A percentile compares a stretch with the other conserved stretches of the same genome.
Evolutionary conservation across 371 early-diverging fungal species (phyloP).

Genomic region (Mucor circinelloides): DNA sequence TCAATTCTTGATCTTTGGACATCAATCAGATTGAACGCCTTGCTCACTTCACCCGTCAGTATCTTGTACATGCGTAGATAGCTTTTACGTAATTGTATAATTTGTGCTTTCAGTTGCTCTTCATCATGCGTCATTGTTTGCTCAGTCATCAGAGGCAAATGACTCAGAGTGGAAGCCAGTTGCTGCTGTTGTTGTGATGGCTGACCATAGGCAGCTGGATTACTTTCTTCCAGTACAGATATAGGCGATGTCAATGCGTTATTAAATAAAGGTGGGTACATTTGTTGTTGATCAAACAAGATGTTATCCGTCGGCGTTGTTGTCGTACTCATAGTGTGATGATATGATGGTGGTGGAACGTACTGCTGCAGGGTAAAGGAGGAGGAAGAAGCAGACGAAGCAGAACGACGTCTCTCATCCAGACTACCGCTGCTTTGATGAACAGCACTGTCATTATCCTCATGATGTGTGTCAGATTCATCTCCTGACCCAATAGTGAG

Average conservation of each 20-base stretch:
- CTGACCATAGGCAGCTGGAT: not conserved
- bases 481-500: conserved; percentile 16
- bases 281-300: not conserved
- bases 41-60: conserved; percentile 21
- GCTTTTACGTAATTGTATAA: conserved; percentile 5
- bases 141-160: not conserved
- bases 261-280: not conserved
- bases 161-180: not conserved
- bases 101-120: conserved; percentile 14
- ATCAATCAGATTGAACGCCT: conserved; percentile 14
- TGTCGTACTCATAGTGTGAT: not conserved
- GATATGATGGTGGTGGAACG: not conserved
- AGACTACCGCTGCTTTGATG: not conserved
- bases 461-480: conserved; percentile 1
- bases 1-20: conserved; percentile 19
- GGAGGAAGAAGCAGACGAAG: conserved; percentile 19
- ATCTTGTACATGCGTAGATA: conserved; percentile 15
- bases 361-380: conserved; percentile 9
- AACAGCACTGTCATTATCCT: not conserved
- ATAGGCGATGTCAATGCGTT: not conserved
- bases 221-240: not conserved
- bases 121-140: not conserved
- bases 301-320: not conserved
- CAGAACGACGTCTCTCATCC: conserved; percentile 21
- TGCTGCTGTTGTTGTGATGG: not conserved